Conservation (phyloP, 768 basidiomycete species). For the Candolleomyces aberdarensis region DNA sequence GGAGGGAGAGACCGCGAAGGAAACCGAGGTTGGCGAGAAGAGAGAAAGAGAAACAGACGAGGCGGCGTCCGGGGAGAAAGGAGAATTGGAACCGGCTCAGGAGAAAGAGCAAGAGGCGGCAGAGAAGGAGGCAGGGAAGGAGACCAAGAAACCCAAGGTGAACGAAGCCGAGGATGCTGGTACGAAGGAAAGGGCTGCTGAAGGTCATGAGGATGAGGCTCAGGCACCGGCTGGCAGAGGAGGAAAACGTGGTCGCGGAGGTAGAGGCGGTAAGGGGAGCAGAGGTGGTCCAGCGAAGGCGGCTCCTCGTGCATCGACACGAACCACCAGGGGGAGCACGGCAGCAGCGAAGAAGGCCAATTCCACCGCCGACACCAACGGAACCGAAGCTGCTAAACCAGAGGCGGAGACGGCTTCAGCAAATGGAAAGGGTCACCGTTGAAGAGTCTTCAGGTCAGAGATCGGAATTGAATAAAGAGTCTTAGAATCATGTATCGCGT, state of each 20-base stretch:
- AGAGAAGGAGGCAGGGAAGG: slow-evolving; percentile 18
- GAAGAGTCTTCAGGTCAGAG: too few species aligned
- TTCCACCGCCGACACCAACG: background rate
- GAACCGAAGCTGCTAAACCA: background rate
- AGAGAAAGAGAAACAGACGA: slow-evolving; percentile 14
- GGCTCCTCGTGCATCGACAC: background rate
- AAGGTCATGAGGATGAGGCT: slow-evolving; percentile 6
- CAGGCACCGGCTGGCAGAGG: background rate
- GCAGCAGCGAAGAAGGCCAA: background rate
- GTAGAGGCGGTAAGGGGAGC: background rate
- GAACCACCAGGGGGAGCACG: background rate
- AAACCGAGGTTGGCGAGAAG: slow-evolving; percentile 19
- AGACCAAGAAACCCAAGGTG: slow-evolving; percentile 22
- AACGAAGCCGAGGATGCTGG: slow-evolving; percentile 6
- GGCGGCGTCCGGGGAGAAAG: background rate
- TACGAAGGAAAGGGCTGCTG: slow-evolving; percentile 3
- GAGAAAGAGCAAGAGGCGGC: slow-evolving; percentile 11
- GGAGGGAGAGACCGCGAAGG: slow-evolving; percentile 9
- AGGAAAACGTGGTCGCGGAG: slow-evolving; percentile 5
- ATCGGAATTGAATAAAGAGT: too few species aligned
- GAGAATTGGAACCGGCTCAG: background rate
- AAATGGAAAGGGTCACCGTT: too few species aligned
- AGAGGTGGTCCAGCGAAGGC: background rate
- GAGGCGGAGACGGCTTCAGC: background rate
- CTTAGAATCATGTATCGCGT: too few species aligned